Percentiles rank a stretch among this genome's conserved stretches.
These are phyloP conservation scores for Rhodotorula mucilaginosa DNA, from an alignment of 1,284 basidiomycete species.

Conservation along the genomic window DNA sequence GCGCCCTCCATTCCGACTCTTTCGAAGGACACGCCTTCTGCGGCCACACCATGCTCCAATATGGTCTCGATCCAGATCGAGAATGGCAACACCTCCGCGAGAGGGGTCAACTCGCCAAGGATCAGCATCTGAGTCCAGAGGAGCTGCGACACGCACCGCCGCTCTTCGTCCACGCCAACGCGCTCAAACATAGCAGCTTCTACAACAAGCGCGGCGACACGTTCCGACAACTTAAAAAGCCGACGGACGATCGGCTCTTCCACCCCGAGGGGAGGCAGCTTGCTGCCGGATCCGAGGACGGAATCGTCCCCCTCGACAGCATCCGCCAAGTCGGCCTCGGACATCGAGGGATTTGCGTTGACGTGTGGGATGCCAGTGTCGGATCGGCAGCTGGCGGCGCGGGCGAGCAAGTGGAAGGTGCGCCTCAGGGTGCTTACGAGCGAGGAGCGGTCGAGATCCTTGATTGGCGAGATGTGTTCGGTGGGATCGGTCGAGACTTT, in stretches of 20 bases:
- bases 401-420: conserved; percentile 20
- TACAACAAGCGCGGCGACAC: conserved; percentile 42
- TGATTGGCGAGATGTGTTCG: conserved; percentile 29
- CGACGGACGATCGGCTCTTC: conserved; percentile 32
- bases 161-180: conserved; percentile 53
- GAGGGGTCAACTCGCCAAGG: not conserved
- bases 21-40: conserved; percentile 48
- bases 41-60: conserved; percentile 51
- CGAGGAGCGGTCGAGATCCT: conserved; percentile 36
- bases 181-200: conserved; percentile 49
- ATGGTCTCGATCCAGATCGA: conserved; percentile 42
- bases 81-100: conserved; percentile 22
- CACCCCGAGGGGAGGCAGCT: conserved; percentile 12
- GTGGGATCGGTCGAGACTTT: conserved; percentile 37
- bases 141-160: conserved; percentile 47
- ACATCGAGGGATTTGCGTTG: conserved; percentile 40
- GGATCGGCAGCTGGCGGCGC: not conserved
- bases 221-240: conserved; percentile 38
- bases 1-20: conserved; percentile 44
- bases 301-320: not conserved
- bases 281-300: conserved; percentile 22
- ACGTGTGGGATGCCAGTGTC: conserved; percentile 36
- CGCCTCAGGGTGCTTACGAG: conserved; percentile 26
- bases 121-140: not conserved
- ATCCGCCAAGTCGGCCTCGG: conserved; percentile 19